Evolutionary conservation across 225 moss, liverwort and hornwort genomes (phyloP), one percentile per base, ranked within the genome.

Genomic region (Straminergon stramineum): DNA sequence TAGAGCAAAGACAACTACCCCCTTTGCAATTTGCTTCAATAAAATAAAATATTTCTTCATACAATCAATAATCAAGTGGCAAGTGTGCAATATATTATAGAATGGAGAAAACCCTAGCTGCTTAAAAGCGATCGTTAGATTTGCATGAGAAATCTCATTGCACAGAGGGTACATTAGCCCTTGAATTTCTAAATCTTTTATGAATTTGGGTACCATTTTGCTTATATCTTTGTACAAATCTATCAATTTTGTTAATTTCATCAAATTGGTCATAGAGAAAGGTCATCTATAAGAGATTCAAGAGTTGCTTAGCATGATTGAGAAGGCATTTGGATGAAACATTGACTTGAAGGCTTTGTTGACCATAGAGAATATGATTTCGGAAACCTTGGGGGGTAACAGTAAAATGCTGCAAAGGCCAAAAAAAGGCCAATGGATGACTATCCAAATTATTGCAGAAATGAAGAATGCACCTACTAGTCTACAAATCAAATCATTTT

Each of bases 371-470:
- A 24, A 55, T 34, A 35, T 23, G 55, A 37, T 37, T 77, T 37
- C 6, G 6, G 6, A 55, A 55, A 15, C 3, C 3, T 37, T 4
- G 24, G 4, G 1, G 5, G 1, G 55, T 35, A 78, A 78, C 14
- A 2, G 0, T 43, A 3, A 71, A 41, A 26, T 0, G 1, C 0
- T 26, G 3, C 2, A 41, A 2, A 45, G 17, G 28, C 28, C 15
- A 15, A 10, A 15, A 43, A 43, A 28, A 27, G 9, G 5, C 3
- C 3, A 0, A 43, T 71, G 15, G 41, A 24, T 41, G 26, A 71
- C 16, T 41, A 15, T 27, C 1, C 0, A 71, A 1, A 41, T 41
- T 41, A 19, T 31, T 21, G 6, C 18, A 48, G 6, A 30, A 45
- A 75, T 75, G 7, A 48, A 31, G 18, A 45, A 18, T 51, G 31